Conservation (phyloP, 179 eudicot species). For the Amaranthus tricolor region DNA sequence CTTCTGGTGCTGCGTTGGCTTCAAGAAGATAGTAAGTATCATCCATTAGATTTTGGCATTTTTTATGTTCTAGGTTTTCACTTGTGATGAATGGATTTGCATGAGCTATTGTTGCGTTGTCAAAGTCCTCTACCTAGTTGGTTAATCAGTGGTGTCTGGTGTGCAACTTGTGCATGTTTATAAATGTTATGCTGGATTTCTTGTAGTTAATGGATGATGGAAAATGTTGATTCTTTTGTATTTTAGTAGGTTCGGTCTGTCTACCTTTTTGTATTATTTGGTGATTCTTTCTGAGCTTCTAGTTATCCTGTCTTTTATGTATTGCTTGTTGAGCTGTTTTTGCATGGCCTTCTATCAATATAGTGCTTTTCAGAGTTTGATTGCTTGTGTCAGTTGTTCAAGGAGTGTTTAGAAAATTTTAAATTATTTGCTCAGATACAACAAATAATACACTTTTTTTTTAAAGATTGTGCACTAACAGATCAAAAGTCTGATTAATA, state of each 20-base stretch:
- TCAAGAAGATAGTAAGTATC: conserved; percentile 74
- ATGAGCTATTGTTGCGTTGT: not conserved
- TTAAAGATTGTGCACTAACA: not conserved
- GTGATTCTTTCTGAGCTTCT: not conserved
- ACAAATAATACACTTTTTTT: not conserved
- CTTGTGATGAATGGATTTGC: not conserved
- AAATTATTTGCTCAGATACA: not conserved
- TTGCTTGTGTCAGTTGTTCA: not conserved
- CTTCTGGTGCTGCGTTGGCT: conserved; percentile 31
- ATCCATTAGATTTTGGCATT: conserved; percentile 4
- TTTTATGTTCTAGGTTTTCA: not conserved
- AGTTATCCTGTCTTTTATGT: too few relatives aligned
- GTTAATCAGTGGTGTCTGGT: too few relatives aligned
- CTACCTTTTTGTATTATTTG: not conserved
- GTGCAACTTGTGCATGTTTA: not conserved
- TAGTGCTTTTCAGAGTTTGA: too few relatives aligned
- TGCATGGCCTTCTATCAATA: too few relatives aligned
- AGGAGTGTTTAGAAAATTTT: not conserved
- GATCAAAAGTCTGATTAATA: not conserved
- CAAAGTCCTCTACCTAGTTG: not conserved
- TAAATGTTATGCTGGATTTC: not conserved
- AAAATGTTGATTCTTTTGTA: not conserved
- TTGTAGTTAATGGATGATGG: not conserved
- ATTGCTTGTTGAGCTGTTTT: too few relatives aligned
- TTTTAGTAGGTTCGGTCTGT: not conserved